A percentile compares a stretch with the other conserved stretches of the same genome.
Conservation (phyloP, 139 green algal species). For the Microglena sp. region DNA sequence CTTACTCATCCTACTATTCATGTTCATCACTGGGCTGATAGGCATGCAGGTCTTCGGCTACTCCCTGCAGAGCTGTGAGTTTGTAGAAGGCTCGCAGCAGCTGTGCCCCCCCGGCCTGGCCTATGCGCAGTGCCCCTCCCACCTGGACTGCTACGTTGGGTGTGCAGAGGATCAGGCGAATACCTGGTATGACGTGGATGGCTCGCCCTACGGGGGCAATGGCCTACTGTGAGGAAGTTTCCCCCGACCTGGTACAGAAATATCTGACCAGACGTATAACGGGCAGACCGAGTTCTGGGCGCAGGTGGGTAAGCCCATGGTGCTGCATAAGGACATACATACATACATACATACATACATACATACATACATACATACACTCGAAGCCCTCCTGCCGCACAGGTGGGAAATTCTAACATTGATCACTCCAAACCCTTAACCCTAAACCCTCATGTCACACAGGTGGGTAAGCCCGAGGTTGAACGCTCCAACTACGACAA, state of each 20-base stretch:
- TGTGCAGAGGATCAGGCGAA: not conserved
- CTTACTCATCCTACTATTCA: constrained; percentile 19
- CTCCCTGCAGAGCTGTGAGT: constrained; percentile 9
- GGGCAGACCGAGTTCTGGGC: constrained; percentile 2
- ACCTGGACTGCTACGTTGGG: constrained; percentile 19
- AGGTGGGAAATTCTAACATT: not conserved
- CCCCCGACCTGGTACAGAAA: not conserved
- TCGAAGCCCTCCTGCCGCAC: not conserved
- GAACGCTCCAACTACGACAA: constrained; percentile 4
- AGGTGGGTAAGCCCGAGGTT: constrained; percentile 5
- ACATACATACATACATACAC: not conserved
- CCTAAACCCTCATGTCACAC: not conserved
- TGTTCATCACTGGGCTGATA: constrained; percentile 20
- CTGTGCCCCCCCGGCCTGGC: constrained; percentile 13
- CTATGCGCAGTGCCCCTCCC: not conserved
- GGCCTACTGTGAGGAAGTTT: constrained; percentile 11
- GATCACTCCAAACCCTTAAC: not conserved
- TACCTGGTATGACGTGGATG: constrained; percentile 8
- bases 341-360: not conserved
- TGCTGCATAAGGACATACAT: not conserved
- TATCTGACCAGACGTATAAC: too few relatives aligned
- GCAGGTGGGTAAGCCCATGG: not conserved
- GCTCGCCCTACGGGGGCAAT: constrained; percentile 1
- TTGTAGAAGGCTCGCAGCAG: not conserved
- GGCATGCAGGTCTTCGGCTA: constrained; percentile 27